Evolutionary conservation across 805 yeast genomes (phyloP).

Genomic region (Maudiozyma pseudohumilis): DNA sequence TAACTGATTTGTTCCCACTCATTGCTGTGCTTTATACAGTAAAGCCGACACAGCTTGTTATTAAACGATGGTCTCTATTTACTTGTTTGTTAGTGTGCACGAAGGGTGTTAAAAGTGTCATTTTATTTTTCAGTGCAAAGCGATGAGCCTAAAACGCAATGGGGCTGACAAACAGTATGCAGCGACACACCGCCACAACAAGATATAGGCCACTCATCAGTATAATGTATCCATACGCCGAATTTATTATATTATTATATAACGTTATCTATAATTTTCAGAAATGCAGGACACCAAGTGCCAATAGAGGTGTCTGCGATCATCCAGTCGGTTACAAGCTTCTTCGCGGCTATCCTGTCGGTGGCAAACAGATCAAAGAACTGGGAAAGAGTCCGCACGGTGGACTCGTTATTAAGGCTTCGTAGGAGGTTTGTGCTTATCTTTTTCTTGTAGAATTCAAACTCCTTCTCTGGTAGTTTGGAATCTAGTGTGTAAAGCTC

Average conservation of each 20-base stretch:
- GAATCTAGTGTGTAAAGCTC: conserved; percentile 23
- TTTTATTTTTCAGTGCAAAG: too few species aligned
- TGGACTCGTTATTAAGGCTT: conserved; percentile 23
- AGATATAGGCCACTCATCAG: too few species aligned
- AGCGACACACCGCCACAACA: too few species aligned
- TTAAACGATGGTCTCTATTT: too few species aligned
- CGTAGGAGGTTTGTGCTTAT: conserved; percentile 24
- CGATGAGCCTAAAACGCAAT: too few species aligned
- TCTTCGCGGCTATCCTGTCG: conserved; percentile 27
- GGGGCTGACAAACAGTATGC: too few species aligned
- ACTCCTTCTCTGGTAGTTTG: conserved; percentile 34
- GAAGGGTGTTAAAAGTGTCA: too few species aligned
- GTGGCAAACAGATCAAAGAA: conserved; percentile 15
- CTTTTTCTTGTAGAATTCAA: conserved; percentile 35
- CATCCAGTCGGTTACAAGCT: conserved; percentile 41
- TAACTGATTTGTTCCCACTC: background rate
- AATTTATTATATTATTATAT: background rate
- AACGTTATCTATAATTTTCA: conserved; percentile 40
- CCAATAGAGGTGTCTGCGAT: conserved; percentile 46
- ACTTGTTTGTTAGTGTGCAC: too few species aligned
- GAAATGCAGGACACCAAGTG: conserved; percentile 59
- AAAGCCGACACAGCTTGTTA: too few species aligned
- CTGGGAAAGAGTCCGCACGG: conserved; percentile 21
- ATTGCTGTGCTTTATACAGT: too few species aligned
- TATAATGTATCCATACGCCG: too few species aligned